Conservation (phyloP, 1,284 basidiomycete species). For the Boletus coffeatus region DNA sequence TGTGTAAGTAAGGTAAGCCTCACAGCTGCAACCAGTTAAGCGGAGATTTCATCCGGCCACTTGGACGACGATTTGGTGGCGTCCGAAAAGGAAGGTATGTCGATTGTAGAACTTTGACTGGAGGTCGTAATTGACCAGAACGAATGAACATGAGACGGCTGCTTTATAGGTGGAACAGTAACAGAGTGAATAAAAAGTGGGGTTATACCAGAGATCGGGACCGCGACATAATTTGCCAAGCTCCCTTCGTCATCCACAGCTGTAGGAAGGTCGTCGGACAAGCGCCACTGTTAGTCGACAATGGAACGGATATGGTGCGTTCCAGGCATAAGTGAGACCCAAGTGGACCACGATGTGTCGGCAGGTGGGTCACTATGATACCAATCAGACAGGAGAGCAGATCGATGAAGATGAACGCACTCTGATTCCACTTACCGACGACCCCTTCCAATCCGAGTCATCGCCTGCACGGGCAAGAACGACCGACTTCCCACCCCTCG, state of each 20-base stretch:
- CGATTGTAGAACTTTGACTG: slow-evolving; percentile 27
- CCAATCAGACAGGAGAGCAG: slow-evolving; percentile 13
- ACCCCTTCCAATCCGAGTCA: slow-evolving; percentile 58
- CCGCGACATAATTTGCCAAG: slow-evolving; percentile 86
- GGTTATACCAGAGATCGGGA: slow-evolving; percentile 34
- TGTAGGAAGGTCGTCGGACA: slow-evolving; percentile 76
- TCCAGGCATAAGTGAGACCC: slow-evolving; percentile 72
- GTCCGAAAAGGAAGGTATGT: slow-evolving; percentile 21
- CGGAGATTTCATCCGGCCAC: slow-evolving; percentile 73
- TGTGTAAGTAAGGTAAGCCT: slow-evolving; percentile 57
- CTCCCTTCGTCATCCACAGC: slow-evolving; percentile 95
- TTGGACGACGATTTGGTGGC: slow-evolving; percentile 31
- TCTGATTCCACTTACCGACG: slow-evolving; percentile 55
- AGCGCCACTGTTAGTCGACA: slow-evolving; percentile 87
- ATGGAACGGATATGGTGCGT: slow-evolving; percentile 96
- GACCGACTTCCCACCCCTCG: slow-evolving; percentile 42
- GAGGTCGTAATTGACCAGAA: slow-evolving; percentile 36
- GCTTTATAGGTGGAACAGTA: slow-evolving; percentile 38
- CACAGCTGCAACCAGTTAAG: slow-evolving; percentile 63
- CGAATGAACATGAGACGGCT: slow-evolving; percentile 24
- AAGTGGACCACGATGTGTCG: slow-evolving; percentile 39
- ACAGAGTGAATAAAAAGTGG: slow-evolving; percentile 21
- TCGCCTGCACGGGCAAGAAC: slow-evolving; percentile 64
- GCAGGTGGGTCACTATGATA: slow-evolving; percentile 25
- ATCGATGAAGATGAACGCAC: slow-evolving; percentile 36